Evolutionary conservation across 352 stramenopile species (phyloP).

Genomic region (Phytophthora palmivora): DNA sequence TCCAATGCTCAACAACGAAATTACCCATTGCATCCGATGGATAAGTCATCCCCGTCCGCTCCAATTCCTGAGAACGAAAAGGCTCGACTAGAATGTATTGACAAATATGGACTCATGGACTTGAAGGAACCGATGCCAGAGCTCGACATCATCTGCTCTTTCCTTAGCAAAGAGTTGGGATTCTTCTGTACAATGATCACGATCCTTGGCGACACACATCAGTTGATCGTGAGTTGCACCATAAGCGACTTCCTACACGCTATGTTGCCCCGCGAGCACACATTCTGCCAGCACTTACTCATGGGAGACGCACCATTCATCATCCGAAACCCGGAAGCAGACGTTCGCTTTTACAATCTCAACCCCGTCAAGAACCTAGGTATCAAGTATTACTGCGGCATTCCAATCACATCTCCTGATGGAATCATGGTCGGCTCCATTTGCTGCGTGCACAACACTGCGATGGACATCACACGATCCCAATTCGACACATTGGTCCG

Average conservation of each 20-base stretch:
- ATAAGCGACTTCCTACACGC: conserved; percentile 39
- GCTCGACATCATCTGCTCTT: conserved; percentile 66
- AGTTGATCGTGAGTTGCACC: conserved; percentile 57
- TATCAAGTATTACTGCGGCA: conserved; percentile 68
- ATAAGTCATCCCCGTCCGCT: conserved; percentile 22
- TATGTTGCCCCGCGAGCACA: conserved; percentile 52
- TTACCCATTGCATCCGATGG: conserved; percentile 47
- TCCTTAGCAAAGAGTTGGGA: conserved; percentile 54
- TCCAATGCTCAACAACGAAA: conserved; percentile 44
- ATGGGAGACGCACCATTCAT: conserved; percentile 63
- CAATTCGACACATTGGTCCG: conserved; percentile 41
- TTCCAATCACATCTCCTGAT: conserved; percentile 43
- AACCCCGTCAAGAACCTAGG: conserved; percentile 41
- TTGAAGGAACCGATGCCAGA: conserved; percentile 47
- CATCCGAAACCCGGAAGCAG: conserved; percentile 34
- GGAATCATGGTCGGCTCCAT: conserved; percentile 40
- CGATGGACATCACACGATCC: conserved; percentile 41
- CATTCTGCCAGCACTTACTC: conserved; percentile 69
- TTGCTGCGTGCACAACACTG: conserved; percentile 37
- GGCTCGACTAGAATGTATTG: conserved; percentile 46
- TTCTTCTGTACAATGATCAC: conserved; percentile 67
- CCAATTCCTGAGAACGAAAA: conserved; percentile 54
- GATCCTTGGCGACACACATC: conserved; percentile 56
- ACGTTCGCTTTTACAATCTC: conserved; percentile 63
- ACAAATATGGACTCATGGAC: conserved; percentile 49